Evolutionary conservation across 2,329 filamentous ascomycete genomes (phyloP), one percentile per base, ranked within the genome.

Genomic region (Gnomoniopsis smithogilvyi): DNA sequence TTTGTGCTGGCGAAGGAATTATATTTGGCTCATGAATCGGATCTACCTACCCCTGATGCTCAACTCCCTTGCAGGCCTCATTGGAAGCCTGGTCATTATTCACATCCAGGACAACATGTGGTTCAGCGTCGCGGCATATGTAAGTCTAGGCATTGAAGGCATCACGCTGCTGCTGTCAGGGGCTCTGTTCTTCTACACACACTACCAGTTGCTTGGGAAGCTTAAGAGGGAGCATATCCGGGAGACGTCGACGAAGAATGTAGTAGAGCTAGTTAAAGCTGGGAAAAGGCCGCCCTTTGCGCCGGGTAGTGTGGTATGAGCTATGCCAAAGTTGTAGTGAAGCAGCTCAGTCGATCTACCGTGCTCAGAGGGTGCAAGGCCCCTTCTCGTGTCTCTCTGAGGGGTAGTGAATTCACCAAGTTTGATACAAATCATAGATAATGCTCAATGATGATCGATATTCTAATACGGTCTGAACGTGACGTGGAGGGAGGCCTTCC

Each of bases 1-100:
- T 61, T 69, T 73, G 54, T 68, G 70, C 21, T 78, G 78, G 69
- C 68, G 74, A 43, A 65, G 67, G 17, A 83, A 84, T 63, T 82
- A 83, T 58, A 73, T 83, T 19, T 85, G 80, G 81, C 70, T 83
- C 22, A 71, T 81, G 10, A 80, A 82, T 65, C 73, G 75, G 58
- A 69, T 84, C 14, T 81, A 83, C 63, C 60, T 81, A 61, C 75
- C 74, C 1, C 70, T 73, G 0, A 64, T 74, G 14, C 67, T 81
- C 54, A 81, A 82, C 65, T 77, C 76, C 15, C 63, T 78, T 15
- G 80, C 78, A 6, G 81, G 81, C 1, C 63, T 83, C 30, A 71
- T 83, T 7, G 77, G 76, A 1, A 80, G 80, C 0, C 63, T 83
- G 6, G 72, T 80, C 3, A 77, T 76, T 63, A 73, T 84, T 3